phyloP scores from a whole-genome alignment of 768 basidiomycete genomes.

The Suillus bovinus region DNA sequence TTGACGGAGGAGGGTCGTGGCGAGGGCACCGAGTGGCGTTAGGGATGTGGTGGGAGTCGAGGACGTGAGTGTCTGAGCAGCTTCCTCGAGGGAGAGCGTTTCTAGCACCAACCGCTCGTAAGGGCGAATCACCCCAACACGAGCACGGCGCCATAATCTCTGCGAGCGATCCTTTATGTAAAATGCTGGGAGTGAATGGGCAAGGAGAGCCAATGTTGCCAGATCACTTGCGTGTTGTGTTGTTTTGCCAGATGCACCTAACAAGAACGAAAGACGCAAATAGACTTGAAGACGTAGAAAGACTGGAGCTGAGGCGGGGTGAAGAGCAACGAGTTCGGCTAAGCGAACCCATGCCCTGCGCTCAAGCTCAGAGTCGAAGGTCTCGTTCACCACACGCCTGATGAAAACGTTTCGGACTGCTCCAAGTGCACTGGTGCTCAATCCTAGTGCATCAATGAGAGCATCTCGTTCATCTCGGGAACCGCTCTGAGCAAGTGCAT shows the following conservation, averaged over 20 bases:
- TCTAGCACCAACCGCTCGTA: constrained; percentile 59
- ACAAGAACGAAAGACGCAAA: constrained; percentile 43
- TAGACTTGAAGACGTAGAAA: constrained; percentile 54
- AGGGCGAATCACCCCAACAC: constrained; percentile 33
- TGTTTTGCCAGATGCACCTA: constrained; percentile 6
- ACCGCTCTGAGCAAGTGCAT: constrained; percentile 39
- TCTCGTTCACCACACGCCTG: constrained; percentile 2
- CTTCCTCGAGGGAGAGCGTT: constrained; percentile 53
- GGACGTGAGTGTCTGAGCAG: constrained; percentile 39
- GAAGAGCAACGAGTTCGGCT: constrained; percentile 46
- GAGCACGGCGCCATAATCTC: constrained; percentile 43
- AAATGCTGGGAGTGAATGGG: constrained; percentile 42
- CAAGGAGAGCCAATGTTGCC: constrained; percentile 57
- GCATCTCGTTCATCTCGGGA: constrained; percentile 37
- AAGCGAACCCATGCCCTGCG: constrained; percentile 52
- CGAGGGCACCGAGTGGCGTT: constrained; percentile 53
- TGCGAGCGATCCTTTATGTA: constrained; percentile 44
- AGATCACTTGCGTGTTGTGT: constrained; percentile 45
- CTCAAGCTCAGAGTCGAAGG: constrained; percentile 34
- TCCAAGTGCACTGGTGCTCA: constrained; percentile 37
- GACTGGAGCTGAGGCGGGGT: constrained; percentile 25
- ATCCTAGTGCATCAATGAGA: constrained; percentile 41
- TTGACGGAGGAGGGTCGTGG: constrained; percentile 47
- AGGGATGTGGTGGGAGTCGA: constrained; percentile 16
- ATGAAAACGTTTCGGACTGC: constrained; percentile 31